Evolutionary conservation across 139 green algal species (phyloP).

Genomic region (Diplosphaera chodatii): DNA sequence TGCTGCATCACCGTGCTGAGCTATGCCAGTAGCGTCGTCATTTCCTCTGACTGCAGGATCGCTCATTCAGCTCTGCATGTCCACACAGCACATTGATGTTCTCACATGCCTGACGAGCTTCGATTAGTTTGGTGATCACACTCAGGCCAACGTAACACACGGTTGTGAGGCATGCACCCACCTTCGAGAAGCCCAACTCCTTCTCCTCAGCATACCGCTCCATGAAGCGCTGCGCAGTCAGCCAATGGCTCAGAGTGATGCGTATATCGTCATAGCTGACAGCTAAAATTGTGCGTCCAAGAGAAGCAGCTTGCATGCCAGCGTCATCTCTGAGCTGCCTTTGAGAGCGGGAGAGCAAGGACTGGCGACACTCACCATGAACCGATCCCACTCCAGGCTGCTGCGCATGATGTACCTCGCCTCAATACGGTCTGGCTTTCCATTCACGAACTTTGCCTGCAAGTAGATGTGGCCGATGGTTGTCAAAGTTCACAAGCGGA

Average conservation of each 20-base stretch:
- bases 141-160: too few species aligned
- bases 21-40: too few species aligned
- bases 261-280: too few species aligned
- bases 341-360: too few species aligned
- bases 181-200: slow-evolving; percentile 65
- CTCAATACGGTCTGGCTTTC: slow-evolving; percentile 75
- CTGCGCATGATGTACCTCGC: slow-evolving; percentile 50
- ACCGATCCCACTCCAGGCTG: slow-evolving; percentile 26
- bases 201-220: slow-evolving; percentile 88
- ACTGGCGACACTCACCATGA: not conserved
- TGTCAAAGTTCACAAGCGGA: too few species aligned
- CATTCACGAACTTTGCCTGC: slow-evolving; percentile 96
- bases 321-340: slow-evolving; percentile 38
- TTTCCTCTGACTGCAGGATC: too few species aligned
- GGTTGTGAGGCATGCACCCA: too few species aligned
- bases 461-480: too few species aligned
- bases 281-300: too few species aligned
- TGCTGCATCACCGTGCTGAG: too few species aligned
- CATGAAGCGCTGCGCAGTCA: slow-evolving; percentile 98
- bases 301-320: slow-evolving; percentile 63
- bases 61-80: not conserved
- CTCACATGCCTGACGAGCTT: too few species aligned
- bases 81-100: not conserved
- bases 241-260: slow-evolving; percentile 69
- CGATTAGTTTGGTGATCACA: too few species aligned